Conservation (phyloP, 768 basidiomycete genomes). For the Leucocoprinus birnbaumii region DNA sequence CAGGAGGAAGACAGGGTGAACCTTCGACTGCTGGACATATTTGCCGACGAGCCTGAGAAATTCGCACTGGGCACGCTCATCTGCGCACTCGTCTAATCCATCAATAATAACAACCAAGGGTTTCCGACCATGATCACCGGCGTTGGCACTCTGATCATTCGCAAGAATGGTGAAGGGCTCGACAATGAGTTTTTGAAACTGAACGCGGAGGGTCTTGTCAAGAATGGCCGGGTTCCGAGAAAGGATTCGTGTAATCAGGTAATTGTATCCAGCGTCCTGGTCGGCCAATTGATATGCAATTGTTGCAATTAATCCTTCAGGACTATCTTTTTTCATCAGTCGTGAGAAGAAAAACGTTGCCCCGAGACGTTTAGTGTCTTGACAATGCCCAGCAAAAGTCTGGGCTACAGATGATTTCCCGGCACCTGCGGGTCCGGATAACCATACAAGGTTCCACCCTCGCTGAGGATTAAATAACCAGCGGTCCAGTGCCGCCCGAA, state of each 20-base stretch:
- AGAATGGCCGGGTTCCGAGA: not conserved
- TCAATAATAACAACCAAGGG: not conserved
- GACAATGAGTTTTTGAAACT: not conserved
- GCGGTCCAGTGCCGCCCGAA: not conserved
- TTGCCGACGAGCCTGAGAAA: not conserved
- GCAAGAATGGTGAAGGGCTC: not conserved
- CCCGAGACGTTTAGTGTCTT: not conserved
- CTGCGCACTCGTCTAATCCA: constrained; percentile 3
- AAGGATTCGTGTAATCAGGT: not conserved
- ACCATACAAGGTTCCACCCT: not conserved
- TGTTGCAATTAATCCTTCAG: not conserved
- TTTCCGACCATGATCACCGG: not conserved
- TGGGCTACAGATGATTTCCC: constrained; percentile 10
- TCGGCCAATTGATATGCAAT: constrained; percentile 4
- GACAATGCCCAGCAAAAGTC: not conserved
- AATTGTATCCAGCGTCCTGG: not conserved
- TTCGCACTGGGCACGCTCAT: not conserved
- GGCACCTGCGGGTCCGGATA: constrained; percentile 2
- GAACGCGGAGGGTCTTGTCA: not conserved
- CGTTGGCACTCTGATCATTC: too few species aligned
- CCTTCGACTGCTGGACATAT: too few species aligned
- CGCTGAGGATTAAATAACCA: not conserved
- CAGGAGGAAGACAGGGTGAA: not conserved
- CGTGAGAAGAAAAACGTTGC: constrained; percentile 6
- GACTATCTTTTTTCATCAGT: not conserved